Evolutionary conservation across 148 eudicot species (phyloP), one percentile per base, ranked within the genome.

Genomic region (Camellia sinensis): DNA sequence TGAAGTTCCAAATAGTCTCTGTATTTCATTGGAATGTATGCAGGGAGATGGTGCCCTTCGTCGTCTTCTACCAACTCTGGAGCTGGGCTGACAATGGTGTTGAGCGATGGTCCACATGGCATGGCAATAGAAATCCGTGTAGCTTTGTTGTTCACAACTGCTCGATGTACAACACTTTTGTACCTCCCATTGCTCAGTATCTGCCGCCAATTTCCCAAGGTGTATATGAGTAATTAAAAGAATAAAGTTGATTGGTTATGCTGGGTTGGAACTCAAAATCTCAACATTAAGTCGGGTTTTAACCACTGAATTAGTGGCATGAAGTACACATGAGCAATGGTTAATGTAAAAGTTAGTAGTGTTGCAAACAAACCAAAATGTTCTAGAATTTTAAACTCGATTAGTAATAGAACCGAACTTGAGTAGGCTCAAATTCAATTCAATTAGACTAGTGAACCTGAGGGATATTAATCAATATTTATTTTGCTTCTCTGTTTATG

Each of bases 161-260:
- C 81, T 69, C 81, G 18, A 29, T 79, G 79, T 37, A 56, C 3
- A 3, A 81, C 75, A 69, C 79, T 75, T 29, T 81, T 75, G 67
- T 81, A 81, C 61, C 48, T 81, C 13, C 84, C 84, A 70, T 81
- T 81, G 80, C 70, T 81, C 69, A 81, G 40, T 37, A 81, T 70
- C 80, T 76, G 68, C 8, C n/a, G 37, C 40, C 7, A 63, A 4
- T 22, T 22, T 2, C 19, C 2, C 2, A 19, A 63, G 2, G 67
- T 59, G 22, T 7, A 3, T 19, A 63, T n/a, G 13, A 2, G 21
- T 60, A 60, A n/a, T 21, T 19, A 6, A 63, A 21, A 19, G 9
- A 63, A 19, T n/a, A 21, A 63, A 63, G 37, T 2, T 60, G 19
- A 60, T 60, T 46, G 50, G 7, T 46, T 46, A 46, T 1, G 29